Evolutionary conservation across 2,329 filamentous ascomycete genomes (phyloP).

Genomic region (Diaporthe destruens): DNA sequence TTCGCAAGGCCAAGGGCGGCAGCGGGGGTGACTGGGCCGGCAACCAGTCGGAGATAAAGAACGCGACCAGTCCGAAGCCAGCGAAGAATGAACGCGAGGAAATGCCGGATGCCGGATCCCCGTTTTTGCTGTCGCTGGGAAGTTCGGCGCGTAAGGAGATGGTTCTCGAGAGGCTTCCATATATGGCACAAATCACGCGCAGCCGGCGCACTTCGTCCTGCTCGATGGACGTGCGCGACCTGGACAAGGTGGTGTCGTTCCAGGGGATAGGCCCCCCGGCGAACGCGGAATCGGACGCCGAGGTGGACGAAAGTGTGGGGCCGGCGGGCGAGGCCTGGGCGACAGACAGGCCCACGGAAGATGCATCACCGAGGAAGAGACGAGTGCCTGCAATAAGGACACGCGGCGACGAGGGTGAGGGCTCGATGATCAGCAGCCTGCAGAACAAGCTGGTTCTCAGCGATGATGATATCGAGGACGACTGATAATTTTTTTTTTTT

Average conservation of each 20-base stretch:
- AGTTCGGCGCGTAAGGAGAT: conserved; percentile 78
- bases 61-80: conserved; percentile 45
- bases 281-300: conserved; percentile 59
- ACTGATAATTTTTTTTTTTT: conserved; percentile 47
- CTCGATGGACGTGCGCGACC: conserved; percentile 62
- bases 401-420: conserved; percentile 45
- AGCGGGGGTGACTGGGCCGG: conserved; percentile 42
- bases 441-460: conserved; percentile 78
- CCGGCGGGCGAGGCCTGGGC: conserved; percentile 66
- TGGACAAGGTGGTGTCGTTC: conserved; percentile 78
- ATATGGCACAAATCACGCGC: conserved; percentile 77
- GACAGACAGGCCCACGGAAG: conserved; percentile 71
- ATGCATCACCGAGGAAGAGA: conserved; percentile 63
- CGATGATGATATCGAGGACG: conserved; percentile 88
- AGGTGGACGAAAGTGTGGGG: conserved; percentile 53
- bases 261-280: conserved; percentile 64
- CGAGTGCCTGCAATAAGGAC: conserved; percentile 48
- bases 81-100: conserved; percentile 38
- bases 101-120: conserved; percentile 43
- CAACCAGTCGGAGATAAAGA: conserved; percentile 43
- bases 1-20: conserved; percentile 57
- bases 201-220: conserved; percentile 53
- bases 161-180: conserved; percentile 88
- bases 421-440: conserved; percentile 54
- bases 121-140: conserved; percentile 69